Percentiles rank a stretch among this genome's conserved stretches.
phyloP scores from a whole-genome alignment of 2,329 filamentous ascomycete genomes.

The Xylaria sp. region DNA sequence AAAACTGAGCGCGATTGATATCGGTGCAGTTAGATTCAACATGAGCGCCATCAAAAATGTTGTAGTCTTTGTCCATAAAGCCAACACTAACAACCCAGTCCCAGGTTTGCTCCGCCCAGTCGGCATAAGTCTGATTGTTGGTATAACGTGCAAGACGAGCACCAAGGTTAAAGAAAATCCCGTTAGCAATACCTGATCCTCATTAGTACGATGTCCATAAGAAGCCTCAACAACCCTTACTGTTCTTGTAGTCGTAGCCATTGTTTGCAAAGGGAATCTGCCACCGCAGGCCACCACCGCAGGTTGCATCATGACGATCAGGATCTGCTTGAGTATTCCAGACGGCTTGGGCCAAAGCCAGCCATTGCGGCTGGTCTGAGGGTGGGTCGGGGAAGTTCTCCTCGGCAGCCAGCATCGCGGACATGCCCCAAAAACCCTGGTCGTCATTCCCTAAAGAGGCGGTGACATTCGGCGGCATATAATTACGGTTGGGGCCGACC shows the following conservation, averaged over 20 bases:
- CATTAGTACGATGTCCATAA: slow-evolving; percentile 28
- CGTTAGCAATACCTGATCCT: slow-evolving; percentile 56
- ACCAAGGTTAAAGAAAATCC: slow-evolving; percentile 61
- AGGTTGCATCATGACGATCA: slow-evolving; percentile 68
- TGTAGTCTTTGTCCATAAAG: slow-evolving; percentile 58
- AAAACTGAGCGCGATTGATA: slow-evolving; percentile 63
- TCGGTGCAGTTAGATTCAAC: slow-evolving; percentile 58
- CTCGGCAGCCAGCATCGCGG: slow-evolving; percentile 70
- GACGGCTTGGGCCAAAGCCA: slow-evolving; percentile 71
- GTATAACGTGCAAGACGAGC: slow-evolving; percentile 72
- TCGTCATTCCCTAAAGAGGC: slow-evolving; percentile 62
- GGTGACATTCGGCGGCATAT: slow-evolving; percentile 59
- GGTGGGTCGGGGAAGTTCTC: slow-evolving; percentile 68
- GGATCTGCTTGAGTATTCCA: slow-evolving; percentile 69
- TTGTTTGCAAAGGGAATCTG: slow-evolving; percentile 71
- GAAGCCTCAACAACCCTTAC: slow-evolving; percentile 34
- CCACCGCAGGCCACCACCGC: slow-evolving; percentile 73
- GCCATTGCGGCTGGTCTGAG: slow-evolving; percentile 64
- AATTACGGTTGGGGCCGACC: slow-evolving; percentile 57
- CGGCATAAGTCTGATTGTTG: slow-evolving; percentile 69
- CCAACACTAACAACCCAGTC: slow-evolving; percentile 61
- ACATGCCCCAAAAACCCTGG: slow-evolving; percentile 72
- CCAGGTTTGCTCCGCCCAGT: slow-evolving; percentile 70
- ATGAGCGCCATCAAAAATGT: slow-evolving; percentile 62
- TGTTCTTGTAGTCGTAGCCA: slow-evolving; percentile 57